A percentile compares a stretch with the other conserved stretches of the same genome.
phyloP scores from a whole-genome alignment of 164 flowering plant species.

The Protea cynaroides region DNA sequence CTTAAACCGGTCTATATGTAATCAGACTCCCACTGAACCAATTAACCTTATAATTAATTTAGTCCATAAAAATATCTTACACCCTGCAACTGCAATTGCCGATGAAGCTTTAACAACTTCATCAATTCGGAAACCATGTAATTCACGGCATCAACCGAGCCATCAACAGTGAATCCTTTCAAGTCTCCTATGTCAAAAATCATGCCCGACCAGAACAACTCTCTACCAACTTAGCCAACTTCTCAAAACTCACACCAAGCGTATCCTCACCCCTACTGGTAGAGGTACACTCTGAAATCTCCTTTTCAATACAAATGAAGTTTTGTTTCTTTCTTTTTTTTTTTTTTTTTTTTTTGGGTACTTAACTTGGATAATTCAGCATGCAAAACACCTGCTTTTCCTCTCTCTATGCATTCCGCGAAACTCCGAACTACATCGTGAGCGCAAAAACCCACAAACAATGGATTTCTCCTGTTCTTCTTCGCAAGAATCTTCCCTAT shows the following conservation, averaged over 20 bases:
- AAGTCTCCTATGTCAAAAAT: conserved; percentile 69
- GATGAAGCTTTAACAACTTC: conserved; percentile 35
- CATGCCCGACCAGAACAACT: conserved; percentile 36
- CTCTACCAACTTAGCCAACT: conserved; percentile 28
- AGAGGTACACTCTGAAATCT: conserved; percentile 22
- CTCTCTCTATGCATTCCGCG: conserved; percentile 29
- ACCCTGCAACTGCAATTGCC: conserved; percentile 67
- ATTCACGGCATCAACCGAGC: conserved; percentile 20
- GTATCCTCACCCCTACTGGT: conserved; percentile 24
- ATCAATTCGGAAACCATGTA: conserved; percentile 40
- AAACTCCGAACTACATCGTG: conserved; percentile 47
- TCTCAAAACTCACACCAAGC: conserved; percentile 35
- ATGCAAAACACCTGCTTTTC: conserved; percentile 31
- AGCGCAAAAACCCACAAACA: conserved; percentile 69
- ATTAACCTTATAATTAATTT: no score
- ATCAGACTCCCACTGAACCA: no score
- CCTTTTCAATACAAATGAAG: conserved; percentile 41
- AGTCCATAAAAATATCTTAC: no score
- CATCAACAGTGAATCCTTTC: conserved; percentile 34
- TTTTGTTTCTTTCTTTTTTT: no score
- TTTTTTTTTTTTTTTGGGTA: no score
- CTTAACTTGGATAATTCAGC: conserved; percentile 39
- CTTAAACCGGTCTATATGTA: no score
- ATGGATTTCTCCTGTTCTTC: conserved; percentile 59
- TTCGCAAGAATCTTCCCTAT: conserved; percentile 57